Percentiles rank a stretch among this genome's conserved stretches.
phyloP scores from a whole-genome alignment of 2,329 filamentous ascomycete species.

The Lojkania enalia region DNA sequence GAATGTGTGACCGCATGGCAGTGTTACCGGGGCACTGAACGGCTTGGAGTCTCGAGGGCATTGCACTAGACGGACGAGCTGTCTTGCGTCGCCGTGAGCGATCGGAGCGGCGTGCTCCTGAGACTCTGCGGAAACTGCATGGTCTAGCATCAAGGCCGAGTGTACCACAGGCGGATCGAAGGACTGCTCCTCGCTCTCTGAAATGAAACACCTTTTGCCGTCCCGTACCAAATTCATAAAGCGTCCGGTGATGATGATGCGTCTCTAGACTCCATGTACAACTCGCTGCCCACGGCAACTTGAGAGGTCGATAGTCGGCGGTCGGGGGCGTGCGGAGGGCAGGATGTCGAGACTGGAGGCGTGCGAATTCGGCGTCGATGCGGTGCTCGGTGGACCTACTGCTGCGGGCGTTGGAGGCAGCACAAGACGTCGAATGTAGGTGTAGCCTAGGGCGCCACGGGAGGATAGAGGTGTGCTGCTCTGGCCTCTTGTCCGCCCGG shows the following conservation, averaged over 20 bases:
- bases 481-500: background rate
- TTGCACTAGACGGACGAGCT: constrained; percentile 74
- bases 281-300: background rate
- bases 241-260: constrained; percentile 2
- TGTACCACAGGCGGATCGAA: constrained; percentile 27
- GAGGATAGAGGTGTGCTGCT: background rate
- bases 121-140: constrained; percentile 40
- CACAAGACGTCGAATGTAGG: background rate
- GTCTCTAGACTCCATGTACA: constrained; percentile 22
- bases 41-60: constrained; percentile 74
- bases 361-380: background rate
- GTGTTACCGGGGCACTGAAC: constrained; percentile 68
- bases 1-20: constrained; percentile 80
- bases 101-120: constrained; percentile 46
- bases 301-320: background rate
- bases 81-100: constrained; percentile 60
- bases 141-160: constrained; percentile 49
- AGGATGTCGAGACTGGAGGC: background rate
- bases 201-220: constrained; percentile 36
- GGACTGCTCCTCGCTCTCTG: constrained; percentile 37
- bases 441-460: background rate
- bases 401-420: background rate
- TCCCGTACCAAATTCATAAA: constrained; percentile 43
- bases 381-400: background rate
- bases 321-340: constrained; percentile 5